Evolutionary conservation across 495 filamentous ascomycete genomes (phyloP), one percentile per base, ranked within the genome.

Genomic region (Niebla homalea): DNA sequence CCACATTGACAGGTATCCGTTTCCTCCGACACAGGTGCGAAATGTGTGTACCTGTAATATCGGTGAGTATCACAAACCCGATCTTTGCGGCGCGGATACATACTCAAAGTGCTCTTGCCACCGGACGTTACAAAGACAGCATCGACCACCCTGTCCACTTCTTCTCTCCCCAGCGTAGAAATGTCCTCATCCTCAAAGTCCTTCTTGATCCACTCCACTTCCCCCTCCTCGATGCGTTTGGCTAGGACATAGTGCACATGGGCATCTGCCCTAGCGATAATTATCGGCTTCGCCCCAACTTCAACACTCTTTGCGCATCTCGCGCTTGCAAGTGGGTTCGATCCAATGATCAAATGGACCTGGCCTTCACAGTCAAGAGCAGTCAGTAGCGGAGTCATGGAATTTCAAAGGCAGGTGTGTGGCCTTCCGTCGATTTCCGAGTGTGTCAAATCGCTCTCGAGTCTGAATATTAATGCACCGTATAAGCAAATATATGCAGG

Each of bases 1-100:
- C 74, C 6, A 96, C 87, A 64, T 98, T 98, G 58, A 97, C 74
- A 7, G 93, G 90, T 49, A 97, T 92, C 21, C 92, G 77, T 43
- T 90, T 73, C 23, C 81, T 73, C 38, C 75, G 75, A 63, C 92
- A 97, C 11, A 87, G 67, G 3, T 69, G 74, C 0, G 88, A 87
- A 49, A 97, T 84, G 51, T 81, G 75, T 23, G 75, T 57, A 50
- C 75, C 78, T 83, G 51, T 8, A 12, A n/a, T 46, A n/a, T 32
- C 0, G 2, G 14, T 32, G 29, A 32, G 51, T 46, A 54, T 49
- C 15, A 29, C 26, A n/a, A 46, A 45, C 45, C 25, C 6, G 25
- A 15, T 10, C 20, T 23, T 6, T 19, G 4, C 21, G 4, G 16
- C 2, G 6, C 8, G 12, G 23, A 50, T 19, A 62, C 72, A 44